Base-by-base conservation (phyloP, 768 basidiomycete genomes). In the Rhodotorula paludigena region DNA sequence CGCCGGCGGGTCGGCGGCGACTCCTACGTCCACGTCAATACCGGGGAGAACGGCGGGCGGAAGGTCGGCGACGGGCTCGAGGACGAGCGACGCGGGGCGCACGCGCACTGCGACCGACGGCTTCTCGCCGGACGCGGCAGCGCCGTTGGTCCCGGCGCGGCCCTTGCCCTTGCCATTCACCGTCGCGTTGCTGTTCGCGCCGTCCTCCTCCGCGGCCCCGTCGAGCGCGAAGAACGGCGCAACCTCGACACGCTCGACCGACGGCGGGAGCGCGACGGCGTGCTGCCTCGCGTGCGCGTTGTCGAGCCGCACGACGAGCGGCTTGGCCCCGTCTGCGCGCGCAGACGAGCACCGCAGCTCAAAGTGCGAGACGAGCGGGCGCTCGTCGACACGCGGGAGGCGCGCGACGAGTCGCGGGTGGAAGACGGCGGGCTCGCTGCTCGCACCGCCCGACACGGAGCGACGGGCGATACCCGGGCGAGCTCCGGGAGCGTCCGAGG, bases 231-330 rank as follows among this genome's bases (percentile, higher is more conserved):
- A 59, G 33, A 54, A 7, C 3, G 61, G 52, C 35, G 45, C 11
- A 21, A 70, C 38, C 38, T 58, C 54, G 58, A 71, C 38, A 9
- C 38, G 53, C 23, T 32, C 25, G 15, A 55, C 58, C 10, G 32
- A 28, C n/a, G 35, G 20, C 5, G 65, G 53, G 16, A 71, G 28
- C 21, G 66, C 35, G 51, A 71, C 33, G 1, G 70, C 64, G 55
- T 71, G 70, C 18, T 71, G 70, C 15, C 59, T 55, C 16, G 60
- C 38, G 11, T n/a, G 30, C 0, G 45, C 3, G 51, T 67, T 71
- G 44, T 57, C 59, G 63, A 71, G 62, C 1, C 21, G 57, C 60
- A 21, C 25, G 52, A 6, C 10, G 28, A 18, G 33, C 41, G 35
- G 28, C 36, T 55, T 5, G 36, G 38, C 0, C 10, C 8, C 25